Base-by-base conservation (phyloP, 2,329 filamentous ascomycete species). In the Neodidymelliopsis sp. region DNA sequence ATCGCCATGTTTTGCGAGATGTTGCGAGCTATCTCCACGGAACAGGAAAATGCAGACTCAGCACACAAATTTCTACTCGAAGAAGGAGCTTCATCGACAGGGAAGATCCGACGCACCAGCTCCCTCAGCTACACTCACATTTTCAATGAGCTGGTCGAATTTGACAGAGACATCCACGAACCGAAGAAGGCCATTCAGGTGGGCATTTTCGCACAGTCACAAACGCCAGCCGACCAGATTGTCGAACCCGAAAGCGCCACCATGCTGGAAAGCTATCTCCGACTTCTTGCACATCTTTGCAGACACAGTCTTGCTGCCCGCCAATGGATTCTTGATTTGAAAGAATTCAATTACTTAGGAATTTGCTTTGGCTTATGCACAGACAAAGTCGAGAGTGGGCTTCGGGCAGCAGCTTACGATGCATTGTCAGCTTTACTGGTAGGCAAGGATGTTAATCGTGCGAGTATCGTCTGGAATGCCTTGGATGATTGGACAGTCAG, bases 1-100 rank as follows among this genome's bases (percentile, higher is more conserved):
- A 92, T 96, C 50, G 94, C 91, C 53, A 92, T 93, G 10, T 99
- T 97, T 63, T 99, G 94, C 72, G 93, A 97, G 69, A 93, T 99
- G 86, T 79, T 99, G 12, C 89, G 91, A 65, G 88, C 92, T 1
- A 87, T 99, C 36, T 90, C 94, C 0, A 86, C 87, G 40, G 91
- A 91, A 41, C 84, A 90, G 43, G 84, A 89, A 42, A 94, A 90
- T 62, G 93, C 94, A 20, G 87, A 88, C 43, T 83, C 89, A 12
- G 91, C 93, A 0, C 93, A 99, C 70, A 85, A 86, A 38, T 99
- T 99, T 66, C 78, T 99, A 12, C 81, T 94, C 2, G 93, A 97
- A 61, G 94, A 99, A 67, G 85, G 88, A 4, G 60, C 62, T 1
- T 66, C 87, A 37, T 81, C 86, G 5, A 84, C 87, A 3, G 86